Conservation (phyloP, 805 yeast genomes). For the Zygotorulaspora danielsina region DNA sequence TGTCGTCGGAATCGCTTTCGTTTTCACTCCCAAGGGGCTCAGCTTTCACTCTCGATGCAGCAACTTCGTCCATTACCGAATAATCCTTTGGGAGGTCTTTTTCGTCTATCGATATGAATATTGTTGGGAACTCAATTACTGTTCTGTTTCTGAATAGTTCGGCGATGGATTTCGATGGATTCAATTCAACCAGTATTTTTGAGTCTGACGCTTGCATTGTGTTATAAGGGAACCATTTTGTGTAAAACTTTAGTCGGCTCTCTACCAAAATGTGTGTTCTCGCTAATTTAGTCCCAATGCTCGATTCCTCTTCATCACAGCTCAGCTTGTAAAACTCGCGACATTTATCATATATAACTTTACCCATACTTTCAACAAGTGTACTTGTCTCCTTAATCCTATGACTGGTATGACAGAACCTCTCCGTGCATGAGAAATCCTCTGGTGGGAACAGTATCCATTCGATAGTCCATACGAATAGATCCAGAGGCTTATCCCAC, state of each 20-base stretch:
- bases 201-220: constrained; percentile 32
- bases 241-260: constrained; percentile 24
- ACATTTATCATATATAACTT: constrained; percentile 29
- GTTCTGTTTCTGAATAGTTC: constrained; percentile 50
- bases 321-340: constrained; percentile 18
- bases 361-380: constrained; percentile 33
- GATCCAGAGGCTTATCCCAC: constrained; percentile 58
- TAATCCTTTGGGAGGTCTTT: constrained; percentile 28
- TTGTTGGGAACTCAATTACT: constrained; percentile 76
- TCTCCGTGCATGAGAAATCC: constrained; percentile 16
- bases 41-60: constrained; percentile 14
- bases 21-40: constrained; percentile 10
- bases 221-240: constrained; percentile 34
- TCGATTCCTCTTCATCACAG: constrained; percentile 4
- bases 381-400: constrained; percentile 35
- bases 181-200: constrained; percentile 39
- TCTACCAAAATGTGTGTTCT: constrained; percentile 15
- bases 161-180: constrained; percentile 38
- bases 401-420: constrained; percentile 37
- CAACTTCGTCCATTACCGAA: constrained; percentile 24
- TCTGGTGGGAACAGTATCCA: constrained; percentile 47
- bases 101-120: constrained; percentile 41
- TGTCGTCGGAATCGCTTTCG: constrained; percentile 6
- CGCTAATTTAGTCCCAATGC: constrained; percentile 14
- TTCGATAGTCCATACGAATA: constrained; percentile 77